These are phyloP conservation scores for Kondoa malvinella DNA, from an alignment of 768 basidiomycete genomes.

Conservation along the genomic window DNA sequence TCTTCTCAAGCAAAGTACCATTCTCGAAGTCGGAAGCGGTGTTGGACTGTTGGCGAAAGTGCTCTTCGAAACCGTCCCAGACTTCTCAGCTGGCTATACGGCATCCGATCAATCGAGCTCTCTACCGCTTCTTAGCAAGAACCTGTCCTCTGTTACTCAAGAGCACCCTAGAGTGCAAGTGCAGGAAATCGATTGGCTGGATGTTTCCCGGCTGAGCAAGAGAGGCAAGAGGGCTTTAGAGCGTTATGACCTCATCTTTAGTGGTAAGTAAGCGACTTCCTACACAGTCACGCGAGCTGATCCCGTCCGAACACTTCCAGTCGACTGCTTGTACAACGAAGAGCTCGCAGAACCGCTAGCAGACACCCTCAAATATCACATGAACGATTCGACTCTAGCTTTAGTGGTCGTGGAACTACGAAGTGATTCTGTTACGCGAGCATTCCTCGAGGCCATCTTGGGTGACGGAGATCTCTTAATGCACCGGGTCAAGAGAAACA, in stretches of 20 bases:
- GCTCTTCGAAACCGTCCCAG: not conserved
- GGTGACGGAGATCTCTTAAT: not conserved
- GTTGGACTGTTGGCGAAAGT: not conserved
- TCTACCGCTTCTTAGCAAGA: not conserved
- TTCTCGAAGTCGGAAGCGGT: not conserved
- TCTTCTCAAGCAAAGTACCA: not conserved
- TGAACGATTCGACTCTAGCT: not conserved
- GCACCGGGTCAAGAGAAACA: not conserved
- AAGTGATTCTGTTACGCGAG: not conserved
- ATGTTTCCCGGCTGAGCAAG: not conserved
- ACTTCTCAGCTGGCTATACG: not conserved
- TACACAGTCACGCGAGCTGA: not conserved
- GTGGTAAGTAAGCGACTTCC: not conserved
- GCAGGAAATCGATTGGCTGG: not conserved
- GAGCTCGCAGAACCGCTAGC: not conserved
- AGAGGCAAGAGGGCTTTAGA: too few relatives aligned
- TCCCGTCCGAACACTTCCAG: not conserved
- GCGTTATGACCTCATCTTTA: not conserved
- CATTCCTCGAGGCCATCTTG: not conserved
- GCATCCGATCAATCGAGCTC: not conserved
- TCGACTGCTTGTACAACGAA: slow-evolving; percentile 5
- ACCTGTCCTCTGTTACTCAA: not conserved
- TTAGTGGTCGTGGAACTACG: not conserved
- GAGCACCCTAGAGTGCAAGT: not conserved
- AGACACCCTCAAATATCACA: not conserved